phyloP scores from a whole-genome alignment of 2,329 filamentous ascomycete genomes.

The Aspergillus awamori region DNA sequence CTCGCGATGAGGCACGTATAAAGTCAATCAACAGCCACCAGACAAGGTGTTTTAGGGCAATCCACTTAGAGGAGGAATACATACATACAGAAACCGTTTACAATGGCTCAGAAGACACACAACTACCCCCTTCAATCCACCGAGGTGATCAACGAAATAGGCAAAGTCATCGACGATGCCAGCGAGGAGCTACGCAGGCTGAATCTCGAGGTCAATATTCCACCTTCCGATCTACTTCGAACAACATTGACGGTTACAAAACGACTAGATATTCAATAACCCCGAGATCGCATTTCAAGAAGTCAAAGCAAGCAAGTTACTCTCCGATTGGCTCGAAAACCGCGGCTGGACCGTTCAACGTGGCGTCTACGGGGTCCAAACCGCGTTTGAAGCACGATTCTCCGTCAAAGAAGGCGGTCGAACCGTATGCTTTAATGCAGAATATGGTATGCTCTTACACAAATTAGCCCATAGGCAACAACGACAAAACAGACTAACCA shows the following conservation, averaged over 20 bases:
- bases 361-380: slow-evolving; percentile 1
- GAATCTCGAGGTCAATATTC: neutral
- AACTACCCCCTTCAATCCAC: neutral
- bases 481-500: neutral
- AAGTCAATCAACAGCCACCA: neutral
- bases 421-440: slow-evolving; percentile 1
- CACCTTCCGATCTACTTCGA: no score
- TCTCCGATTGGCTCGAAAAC: slow-evolving; percentile 2
- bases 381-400: neutral
- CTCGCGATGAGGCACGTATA: neutral
- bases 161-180: neutral
- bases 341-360: neutral
- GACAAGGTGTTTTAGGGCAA: neutral
- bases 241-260: neutral
- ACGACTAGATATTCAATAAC: neutral
- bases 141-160: neutral
- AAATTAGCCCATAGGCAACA: no score
- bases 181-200: neutral
- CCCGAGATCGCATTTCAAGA: neutral
- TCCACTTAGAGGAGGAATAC: no score
- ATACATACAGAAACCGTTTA: neutral
- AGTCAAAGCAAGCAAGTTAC: neutral
- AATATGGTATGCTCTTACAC: neutral
- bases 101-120: neutral
- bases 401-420: neutral